These are phyloP conservation scores for Cytospora piceae DNA, from an alignment of 2,329 filamentous ascomycete genomes.

Conservation along the genomic window DNA sequence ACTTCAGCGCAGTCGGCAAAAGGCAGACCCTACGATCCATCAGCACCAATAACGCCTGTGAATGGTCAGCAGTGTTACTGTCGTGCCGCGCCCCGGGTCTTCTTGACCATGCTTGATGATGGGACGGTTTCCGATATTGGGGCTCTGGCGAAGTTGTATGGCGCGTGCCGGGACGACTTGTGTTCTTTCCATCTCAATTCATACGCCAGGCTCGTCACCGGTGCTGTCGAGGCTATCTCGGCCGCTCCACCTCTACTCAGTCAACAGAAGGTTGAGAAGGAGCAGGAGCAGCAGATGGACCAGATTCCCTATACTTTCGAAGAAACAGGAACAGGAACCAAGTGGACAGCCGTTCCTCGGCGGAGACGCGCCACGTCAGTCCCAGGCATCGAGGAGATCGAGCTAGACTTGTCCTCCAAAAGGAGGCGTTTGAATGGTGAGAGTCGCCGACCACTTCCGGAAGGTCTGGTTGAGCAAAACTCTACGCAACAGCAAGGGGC, in stretches of 20 bases:
- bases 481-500: not conserved
- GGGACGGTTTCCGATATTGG: not conserved
- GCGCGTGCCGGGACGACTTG: slow-evolving; percentile 24
- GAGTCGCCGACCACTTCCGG: not conserved
- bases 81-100: slow-evolving; percentile 19
- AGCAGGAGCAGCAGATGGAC: slow-evolving; percentile 3
- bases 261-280: slow-evolving; percentile 8
- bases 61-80: slow-evolving; percentile 17
- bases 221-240: slow-evolving; percentile 16
- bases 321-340: slow-evolving; percentile 25
- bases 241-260: not conserved
- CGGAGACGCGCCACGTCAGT: slow-evolving; percentile 27
- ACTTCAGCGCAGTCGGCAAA: slow-evolving; percentile 4
- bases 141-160: slow-evolving; percentile 20
- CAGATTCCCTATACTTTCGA: slow-evolving; percentile 17
- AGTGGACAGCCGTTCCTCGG: slow-evolving; percentile 26
- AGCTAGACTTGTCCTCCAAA: slow-evolving; percentile 26
- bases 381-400: slow-evolving; percentile 26
- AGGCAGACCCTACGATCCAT: slow-evolving; percentile 28
- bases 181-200: slow-evolving; percentile 23
- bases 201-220: slow-evolving; percentile 26
- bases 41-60: slow-evolving; percentile 18
- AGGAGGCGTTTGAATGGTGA: slow-evolving; percentile 15
- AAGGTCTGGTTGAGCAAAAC: not conserved
- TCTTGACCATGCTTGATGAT: slow-evolving; percentile 24